These are phyloP conservation scores for Paracoccidioides brasiliensis DNA, from an alignment of 2,329 filamentous ascomycete genomes.

Conservation along the genomic window DNA sequence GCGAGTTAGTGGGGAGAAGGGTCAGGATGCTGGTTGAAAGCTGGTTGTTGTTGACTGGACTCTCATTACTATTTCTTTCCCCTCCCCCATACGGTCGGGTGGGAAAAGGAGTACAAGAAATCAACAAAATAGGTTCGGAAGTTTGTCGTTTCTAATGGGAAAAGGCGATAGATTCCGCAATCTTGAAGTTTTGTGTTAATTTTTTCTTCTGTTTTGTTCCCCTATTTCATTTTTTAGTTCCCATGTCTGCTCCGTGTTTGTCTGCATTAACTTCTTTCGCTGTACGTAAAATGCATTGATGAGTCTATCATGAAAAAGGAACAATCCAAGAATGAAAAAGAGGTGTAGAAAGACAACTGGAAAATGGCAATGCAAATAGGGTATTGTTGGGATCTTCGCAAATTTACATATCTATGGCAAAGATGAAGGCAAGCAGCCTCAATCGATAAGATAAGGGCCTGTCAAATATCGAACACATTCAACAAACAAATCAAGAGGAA, in stretches of 20 bases:
- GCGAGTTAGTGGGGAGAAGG: not conserved
- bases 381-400: not conserved
- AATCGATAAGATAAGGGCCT: not conserved
- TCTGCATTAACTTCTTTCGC: constrained; percentile 14
- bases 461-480: not conserved
- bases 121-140: not conserved
- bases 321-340: not conserved
- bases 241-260: constrained; percentile 10
- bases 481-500: not conserved
- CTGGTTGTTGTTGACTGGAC: not conserved
- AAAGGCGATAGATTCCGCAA: constrained; percentile 1
- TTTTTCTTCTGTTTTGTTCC: not conserved
- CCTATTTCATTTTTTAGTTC: not conserved
- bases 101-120: not conserved
- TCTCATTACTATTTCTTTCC: not conserved
- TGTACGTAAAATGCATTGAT: constrained; percentile 1
- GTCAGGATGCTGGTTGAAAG: not conserved
- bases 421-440: not conserved
- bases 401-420: not conserved
- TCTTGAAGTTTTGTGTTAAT: not conserved
- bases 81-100: not conserved
- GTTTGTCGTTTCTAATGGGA: constrained; percentile 2
- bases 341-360: not conserved
- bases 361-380: not conserved
- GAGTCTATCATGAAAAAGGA: not conserved